Base-by-base conservation (phyloP, 108 stramenopile genomes). In the Cafeteria roenbergensis region DNA sequence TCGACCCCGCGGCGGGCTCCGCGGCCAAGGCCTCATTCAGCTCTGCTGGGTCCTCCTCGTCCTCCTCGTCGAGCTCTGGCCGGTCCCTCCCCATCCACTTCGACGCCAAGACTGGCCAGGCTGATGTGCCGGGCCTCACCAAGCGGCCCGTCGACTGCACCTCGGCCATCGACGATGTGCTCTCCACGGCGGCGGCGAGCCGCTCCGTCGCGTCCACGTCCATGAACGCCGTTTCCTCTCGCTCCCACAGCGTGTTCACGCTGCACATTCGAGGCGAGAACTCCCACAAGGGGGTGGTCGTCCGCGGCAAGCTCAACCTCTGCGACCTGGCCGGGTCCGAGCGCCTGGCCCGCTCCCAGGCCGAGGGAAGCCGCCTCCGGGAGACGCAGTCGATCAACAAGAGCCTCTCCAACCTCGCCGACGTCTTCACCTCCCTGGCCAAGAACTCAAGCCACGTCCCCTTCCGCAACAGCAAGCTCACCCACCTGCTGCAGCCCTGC, bases 301-400 rank as follows among this genome's bases (percentile, higher is more conserved):
- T 99, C 32, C 67, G 82, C 36, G 97, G 97, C 28, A 87, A 86
- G n/a, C 80, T 99, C 48, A 94, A 96, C 77, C 80, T 99, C 20
- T 92, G 91, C 37, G 97, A 99, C 82, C 80, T 99, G 55, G 94
- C 97, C 8, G 97, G 97, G 26, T 90, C 88, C 65, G 97, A 99
- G 75, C 80, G 94, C 58, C 75, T 99, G 48, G 90, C 91, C 76
- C 86, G 94, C 0, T 94, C 92, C 51, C 89, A 87, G 25, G 74
- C 82, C 24, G 87, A 90, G 67, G 85, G 85, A 28, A 64, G 80
- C 63, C 82, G 87, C 29, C 75, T 95, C 62, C 86, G 85, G 74
- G 97, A 98, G 73, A 92, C 97, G 0, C 91, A 91, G 75, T 83
- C 87, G 21, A 98, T 98, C 81, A 98, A 98, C 77, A 96, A 96